Conservation (phyloP, 805 yeast species). For the Wickerhamiella kurtzmanii region DNA sequence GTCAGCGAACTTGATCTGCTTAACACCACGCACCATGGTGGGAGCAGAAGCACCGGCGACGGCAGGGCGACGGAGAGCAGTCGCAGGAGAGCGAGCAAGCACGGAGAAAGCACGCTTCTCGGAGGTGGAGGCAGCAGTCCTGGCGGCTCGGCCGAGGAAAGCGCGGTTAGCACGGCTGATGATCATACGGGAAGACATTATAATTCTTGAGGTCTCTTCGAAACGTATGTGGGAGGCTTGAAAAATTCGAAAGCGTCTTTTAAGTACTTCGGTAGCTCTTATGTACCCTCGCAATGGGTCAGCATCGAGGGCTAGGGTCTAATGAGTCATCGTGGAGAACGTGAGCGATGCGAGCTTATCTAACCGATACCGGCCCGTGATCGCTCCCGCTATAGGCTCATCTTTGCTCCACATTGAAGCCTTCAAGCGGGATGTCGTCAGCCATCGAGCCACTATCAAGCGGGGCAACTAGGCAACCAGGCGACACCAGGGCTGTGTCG, state of each 20-base stretch:
- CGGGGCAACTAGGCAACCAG: too few relatives aligned
- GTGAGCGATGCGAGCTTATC: neutral
- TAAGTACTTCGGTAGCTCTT: neutral
- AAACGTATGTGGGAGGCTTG: neutral
- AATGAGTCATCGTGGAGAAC: neutral
- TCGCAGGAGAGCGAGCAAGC: slow-evolving; percentile 28
- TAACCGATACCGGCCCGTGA: neutral
- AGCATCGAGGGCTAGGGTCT: neutral
- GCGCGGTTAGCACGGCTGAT: slow-evolving; percentile 22
- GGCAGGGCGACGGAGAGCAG: slow-evolving; percentile 19
- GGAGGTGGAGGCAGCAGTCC: slow-evolving; percentile 28
- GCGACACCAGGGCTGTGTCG: too few relatives aligned
- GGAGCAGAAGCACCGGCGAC: slow-evolving; percentile 32
- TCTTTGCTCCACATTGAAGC: too few relatives aligned
- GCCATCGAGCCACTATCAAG: too few relatives aligned
- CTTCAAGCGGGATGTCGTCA: too few relatives aligned
- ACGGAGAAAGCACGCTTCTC: slow-evolving; percentile 49
- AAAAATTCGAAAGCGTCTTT: neutral
- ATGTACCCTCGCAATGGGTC: neutral
- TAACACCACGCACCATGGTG: slow-evolving; percentile 74
- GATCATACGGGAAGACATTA: slow-evolving; percentile 21
- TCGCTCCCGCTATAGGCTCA: neutral
- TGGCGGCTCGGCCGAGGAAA: slow-evolving; percentile 32
- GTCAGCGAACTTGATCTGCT: slow-evolving; percentile 95
- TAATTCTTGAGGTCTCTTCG: neutral